Base-by-base conservation (phyloP, 129 eudicot species). In the Scalesia atractyloides region DNA sequence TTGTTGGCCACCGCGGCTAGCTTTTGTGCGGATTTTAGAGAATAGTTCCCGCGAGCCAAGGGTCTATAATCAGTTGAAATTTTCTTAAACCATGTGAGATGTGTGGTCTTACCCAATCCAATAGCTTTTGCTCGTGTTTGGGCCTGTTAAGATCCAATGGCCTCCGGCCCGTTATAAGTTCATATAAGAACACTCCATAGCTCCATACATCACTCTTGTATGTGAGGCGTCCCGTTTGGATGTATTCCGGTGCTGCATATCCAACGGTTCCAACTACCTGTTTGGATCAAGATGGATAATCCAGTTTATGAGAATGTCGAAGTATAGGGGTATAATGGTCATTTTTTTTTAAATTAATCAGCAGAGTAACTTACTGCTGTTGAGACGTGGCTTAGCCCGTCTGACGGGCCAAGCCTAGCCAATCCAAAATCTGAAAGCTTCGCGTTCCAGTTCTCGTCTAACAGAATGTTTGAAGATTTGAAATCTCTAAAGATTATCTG, bases 191-290 rank as follows among this genome's bases (percentile, higher is more conserved):
- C n/a, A 90, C 81, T 5, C 96, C 96, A 24, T 87, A 90, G 69
- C 96, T 90, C 96, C 96, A 90, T 11, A 90, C 93, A 14, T 90
- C 96, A 62, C 90, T 84, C 66, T 90, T 90, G 71, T 83, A 82
- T 7, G 96, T 90, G 34, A 90, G 87, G 17, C 88, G 90, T 18
- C 96, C 96, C 10, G 96, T 90, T 63, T 85, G 96, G 17, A 90
- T 76, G 83, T 90, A 90, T 22, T 90, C 96, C 4, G 96, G 96
- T 17, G 96, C 96, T 61, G 96, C 96, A 13, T 90, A 90, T 68
- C 96, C 96, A 6, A 90, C 80, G 1, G 96, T 90, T 64, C 96
- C 96, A 56, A 90, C 96, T 8, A 90, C 88, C 96, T 90, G 54
- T 69, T 79, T 51, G 7, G 15, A 59, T 53, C 48, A 76, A 76